Evolutionary conservation across 2,329 filamentous ascomycete genomes (phyloP).

Genomic region (Fusarium scirpi): DNA sequence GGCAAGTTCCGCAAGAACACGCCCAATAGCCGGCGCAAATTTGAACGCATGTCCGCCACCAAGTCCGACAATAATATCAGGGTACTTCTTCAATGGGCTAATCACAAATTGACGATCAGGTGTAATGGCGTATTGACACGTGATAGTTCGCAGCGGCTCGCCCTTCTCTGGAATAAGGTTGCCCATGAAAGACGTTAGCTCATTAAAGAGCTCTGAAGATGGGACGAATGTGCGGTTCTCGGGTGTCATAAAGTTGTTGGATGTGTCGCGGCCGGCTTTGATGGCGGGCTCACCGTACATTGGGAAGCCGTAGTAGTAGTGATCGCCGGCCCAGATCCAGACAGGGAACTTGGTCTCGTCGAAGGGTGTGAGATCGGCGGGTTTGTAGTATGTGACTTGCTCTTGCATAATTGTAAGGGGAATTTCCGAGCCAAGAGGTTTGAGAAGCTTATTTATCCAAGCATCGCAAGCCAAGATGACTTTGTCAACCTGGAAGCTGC

Average conservation of each 20-base stretch:
- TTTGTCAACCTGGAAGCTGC: constrained; percentile 21
- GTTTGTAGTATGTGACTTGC: constrained; percentile 40
- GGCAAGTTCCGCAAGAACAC: constrained; percentile 43
- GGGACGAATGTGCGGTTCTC: constrained; percentile 33
- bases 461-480: constrained; percentile 32
- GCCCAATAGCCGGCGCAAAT: constrained; percentile 44
- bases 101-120: constrained; percentile 44
- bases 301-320: constrained; percentile 29
- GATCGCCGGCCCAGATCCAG: constrained; percentile 34
- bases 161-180: constrained; percentile 25
- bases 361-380: constrained; percentile 5
- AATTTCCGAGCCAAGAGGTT: constrained; percentile 22
- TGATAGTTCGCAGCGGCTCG: constrained; percentile 38
- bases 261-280: constrained; percentile 33
- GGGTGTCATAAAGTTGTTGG: constrained; percentile 30
- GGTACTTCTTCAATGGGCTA: constrained; percentile 30
- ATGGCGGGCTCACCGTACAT: constrained; percentile 35
- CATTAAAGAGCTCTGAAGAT: constrained; percentile 4
- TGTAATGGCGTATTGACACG: constrained; percentile 45
- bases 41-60: constrained; percentile 44
- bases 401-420: constrained; percentile 40
- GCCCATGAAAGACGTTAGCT: constrained; percentile 20
- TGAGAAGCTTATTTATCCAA: constrained; percentile 35
- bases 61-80: constrained; percentile 35
- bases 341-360: constrained; percentile 28